Percentiles rank a stretch among this genome's conserved stretches.
Conservation (phyloP, 1,284 basidiomycete genomes). For the Wolfiporia cocos region DNA sequence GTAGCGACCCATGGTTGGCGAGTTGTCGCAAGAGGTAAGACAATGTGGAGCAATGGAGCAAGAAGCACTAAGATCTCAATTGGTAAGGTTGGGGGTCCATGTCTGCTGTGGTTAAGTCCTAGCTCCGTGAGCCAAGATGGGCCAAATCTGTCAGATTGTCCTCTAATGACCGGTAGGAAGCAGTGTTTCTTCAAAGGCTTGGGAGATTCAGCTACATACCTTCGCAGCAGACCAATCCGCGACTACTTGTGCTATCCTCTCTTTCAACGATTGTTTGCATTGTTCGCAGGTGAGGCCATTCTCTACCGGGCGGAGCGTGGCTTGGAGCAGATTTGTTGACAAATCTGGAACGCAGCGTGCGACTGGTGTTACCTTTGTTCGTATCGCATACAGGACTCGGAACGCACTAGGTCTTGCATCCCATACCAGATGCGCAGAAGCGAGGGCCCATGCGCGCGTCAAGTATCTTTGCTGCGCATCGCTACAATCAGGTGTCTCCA, state of each 20-base stretch:
- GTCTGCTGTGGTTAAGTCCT: too few relatives aligned
- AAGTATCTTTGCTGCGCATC: constrained; percentile 23
- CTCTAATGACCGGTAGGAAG: too few relatives aligned
- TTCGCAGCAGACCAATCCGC: constrained; percentile 70
- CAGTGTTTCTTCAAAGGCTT: too few relatives aligned
- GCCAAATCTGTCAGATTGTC: too few relatives aligned
- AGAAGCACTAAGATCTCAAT: too few relatives aligned
- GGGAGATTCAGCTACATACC: too few relatives aligned
- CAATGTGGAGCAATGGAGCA: too few relatives aligned
- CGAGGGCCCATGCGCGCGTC: constrained; percentile 29
- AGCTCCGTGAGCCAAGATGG: too few relatives aligned
- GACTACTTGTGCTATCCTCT: constrained; percentile 57
- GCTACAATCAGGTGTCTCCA: constrained; percentile 22
- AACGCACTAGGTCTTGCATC: constrained; percentile 29
- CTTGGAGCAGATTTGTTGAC: constrained; percentile 19
- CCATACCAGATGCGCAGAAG: constrained; percentile 30
- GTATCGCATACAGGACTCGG: not conserved
- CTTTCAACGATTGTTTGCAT: constrained; percentile 49
- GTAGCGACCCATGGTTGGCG: too few relatives aligned
- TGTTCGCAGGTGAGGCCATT: constrained; percentile 31
- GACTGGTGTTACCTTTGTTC: too few relatives aligned
- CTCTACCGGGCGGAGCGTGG: constrained; percentile 21
- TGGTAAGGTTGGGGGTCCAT: too few relatives aligned
- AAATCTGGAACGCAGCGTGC: constrained; percentile 22
- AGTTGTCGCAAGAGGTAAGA: too few relatives aligned